These are phyloP conservation scores for Fraxinus nigra DNA, from an alignment of 305 asterid species.

Conservation along the genomic window DNA sequence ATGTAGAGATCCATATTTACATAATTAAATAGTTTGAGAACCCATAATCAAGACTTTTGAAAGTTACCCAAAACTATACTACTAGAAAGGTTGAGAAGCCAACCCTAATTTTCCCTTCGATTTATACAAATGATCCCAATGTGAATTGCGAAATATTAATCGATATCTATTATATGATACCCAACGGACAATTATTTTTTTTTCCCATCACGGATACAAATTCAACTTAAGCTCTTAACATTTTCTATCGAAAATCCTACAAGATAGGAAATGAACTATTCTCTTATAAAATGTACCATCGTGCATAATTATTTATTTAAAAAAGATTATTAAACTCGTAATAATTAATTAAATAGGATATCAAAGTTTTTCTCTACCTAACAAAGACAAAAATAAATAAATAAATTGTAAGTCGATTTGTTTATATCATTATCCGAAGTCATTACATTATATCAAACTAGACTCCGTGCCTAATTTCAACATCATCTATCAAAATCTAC, in stretches of 20 bases:
- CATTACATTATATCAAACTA: constrained; percentile 11
- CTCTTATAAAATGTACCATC: not conserved
- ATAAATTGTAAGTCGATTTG: constrained; percentile 7
- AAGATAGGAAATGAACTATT: not conserved
- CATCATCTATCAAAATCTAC: constrained; percentile 35
- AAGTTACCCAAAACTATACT: not conserved
- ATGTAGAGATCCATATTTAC: not conserved
- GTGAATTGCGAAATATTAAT: not conserved
- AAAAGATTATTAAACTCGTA: not conserved
- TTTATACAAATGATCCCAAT: not conserved
- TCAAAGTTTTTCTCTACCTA: constrained; percentile 22
- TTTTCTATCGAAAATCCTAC: not conserved
- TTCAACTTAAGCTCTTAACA: not conserved
- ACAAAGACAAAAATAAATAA: constrained; percentile 21
- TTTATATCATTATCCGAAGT: constrained; percentile 10
- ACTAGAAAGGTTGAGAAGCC: not conserved
- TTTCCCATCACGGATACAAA: not conserved
- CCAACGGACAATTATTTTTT: not conserved
- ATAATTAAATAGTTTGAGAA: not conserved
- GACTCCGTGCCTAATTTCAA: not conserved
- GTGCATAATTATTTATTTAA: not conserved
- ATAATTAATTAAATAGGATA: not conserved
- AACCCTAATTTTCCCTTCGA: not conserved
- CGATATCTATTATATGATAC: no score
- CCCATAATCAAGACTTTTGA: not conserved